These are phyloP conservation scores for Spathaspora girioi DNA, from an alignment of 805 yeast species.

Conservation along the genomic window DNA sequence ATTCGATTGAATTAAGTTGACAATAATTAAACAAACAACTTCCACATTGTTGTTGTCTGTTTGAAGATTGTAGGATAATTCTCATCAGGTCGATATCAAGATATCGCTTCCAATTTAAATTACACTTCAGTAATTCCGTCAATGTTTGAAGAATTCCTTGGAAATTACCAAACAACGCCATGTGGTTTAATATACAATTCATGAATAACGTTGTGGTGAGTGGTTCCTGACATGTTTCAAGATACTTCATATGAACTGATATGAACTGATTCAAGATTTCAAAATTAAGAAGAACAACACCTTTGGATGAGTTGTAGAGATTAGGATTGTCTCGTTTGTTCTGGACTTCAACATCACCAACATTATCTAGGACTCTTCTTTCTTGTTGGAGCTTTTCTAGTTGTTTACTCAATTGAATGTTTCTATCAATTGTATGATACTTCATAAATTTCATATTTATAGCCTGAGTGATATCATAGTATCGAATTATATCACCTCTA, in stretches of 20 bases:
- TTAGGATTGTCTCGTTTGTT: constrained; percentile 22
- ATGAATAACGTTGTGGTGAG: constrained; percentile 24
- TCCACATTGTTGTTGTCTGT: constrained; percentile 24
- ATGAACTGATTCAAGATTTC: constrained; percentile 20
- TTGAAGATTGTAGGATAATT: constrained; percentile 24
- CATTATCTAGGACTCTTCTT: no score
- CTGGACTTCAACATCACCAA: constrained; percentile 11
- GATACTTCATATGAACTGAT: constrained; percentile 18
- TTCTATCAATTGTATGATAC: constrained; percentile 20
- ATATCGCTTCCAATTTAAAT: constrained; percentile 12
- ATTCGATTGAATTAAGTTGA: constrained; percentile 2
- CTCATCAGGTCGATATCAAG: constrained; percentile 28
- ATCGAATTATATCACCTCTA: neutral
- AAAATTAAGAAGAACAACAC: constrained; percentile 31
- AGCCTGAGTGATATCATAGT: constrained; percentile 23
- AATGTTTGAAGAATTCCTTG: constrained; percentile 25
- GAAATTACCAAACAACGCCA: constrained; percentile 30
- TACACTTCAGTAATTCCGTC: constrained; percentile 11
- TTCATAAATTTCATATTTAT: constrained; percentile 27
- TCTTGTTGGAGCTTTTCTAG: constrained; percentile 1
- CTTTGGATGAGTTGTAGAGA: constrained; percentile 21
- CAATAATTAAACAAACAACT: constrained; percentile 19
- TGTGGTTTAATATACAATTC: constrained; percentile 35
- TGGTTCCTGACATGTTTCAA: constrained; percentile 6
- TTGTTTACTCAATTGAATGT: neutral